Evolutionary conservation across 768 basidiomycete genomes (phyloP).

Genomic region (Pulveroboletus frians): DNA sequence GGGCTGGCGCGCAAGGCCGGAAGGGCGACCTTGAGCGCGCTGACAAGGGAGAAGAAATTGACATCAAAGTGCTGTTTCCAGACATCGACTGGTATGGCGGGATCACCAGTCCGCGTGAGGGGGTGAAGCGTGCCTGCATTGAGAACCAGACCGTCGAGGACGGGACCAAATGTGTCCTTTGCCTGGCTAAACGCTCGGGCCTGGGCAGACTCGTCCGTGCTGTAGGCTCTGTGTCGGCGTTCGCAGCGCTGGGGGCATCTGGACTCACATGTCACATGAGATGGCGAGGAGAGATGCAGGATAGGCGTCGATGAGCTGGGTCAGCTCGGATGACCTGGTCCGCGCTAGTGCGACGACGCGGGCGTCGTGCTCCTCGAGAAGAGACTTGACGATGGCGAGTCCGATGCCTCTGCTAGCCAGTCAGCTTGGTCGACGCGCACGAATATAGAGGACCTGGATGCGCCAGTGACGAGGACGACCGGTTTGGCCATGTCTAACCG

Average conservation of each 20-base stretch:
- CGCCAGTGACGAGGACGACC: slow-evolving; percentile 78
- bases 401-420: slow-evolving; percentile 59
- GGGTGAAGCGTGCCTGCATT: slow-evolving; percentile 83
- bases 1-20: slow-evolving; percentile 63
- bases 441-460: slow-evolving; percentile 55
- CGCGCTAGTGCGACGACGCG: slow-evolving; percentile 77
- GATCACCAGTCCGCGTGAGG: slow-evolving; percentile 51
- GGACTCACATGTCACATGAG: slow-evolving; percentile 72
- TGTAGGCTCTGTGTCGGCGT: slow-evolving; percentile 26
- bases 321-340: slow-evolving; percentile 58
- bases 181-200: slow-evolving; percentile 52
- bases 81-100: slow-evolving; percentile 42
- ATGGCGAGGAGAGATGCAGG: slow-evolving; percentile 44
- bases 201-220: slow-evolving; percentile 54
- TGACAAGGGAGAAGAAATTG: slow-evolving; percentile 83
- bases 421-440: slow-evolving; percentile 2
- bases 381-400: slow-evolving; percentile 64
- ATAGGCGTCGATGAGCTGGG: slow-evolving; percentile 40
- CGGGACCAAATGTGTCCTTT: slow-evolving; percentile 47
- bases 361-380: slow-evolving; percentile 58
- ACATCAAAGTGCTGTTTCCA: slow-evolving; percentile 78
- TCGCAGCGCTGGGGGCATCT: background rate
- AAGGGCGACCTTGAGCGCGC: slow-evolving; percentile 59
- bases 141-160: slow-evolving; percentile 71
- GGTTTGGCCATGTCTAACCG: slow-evolving; percentile 35